Evolutionary conservation across 2,329 filamentous ascomycete genomes (phyloP).

Genomic region (Neonectria ditissima): DNA sequence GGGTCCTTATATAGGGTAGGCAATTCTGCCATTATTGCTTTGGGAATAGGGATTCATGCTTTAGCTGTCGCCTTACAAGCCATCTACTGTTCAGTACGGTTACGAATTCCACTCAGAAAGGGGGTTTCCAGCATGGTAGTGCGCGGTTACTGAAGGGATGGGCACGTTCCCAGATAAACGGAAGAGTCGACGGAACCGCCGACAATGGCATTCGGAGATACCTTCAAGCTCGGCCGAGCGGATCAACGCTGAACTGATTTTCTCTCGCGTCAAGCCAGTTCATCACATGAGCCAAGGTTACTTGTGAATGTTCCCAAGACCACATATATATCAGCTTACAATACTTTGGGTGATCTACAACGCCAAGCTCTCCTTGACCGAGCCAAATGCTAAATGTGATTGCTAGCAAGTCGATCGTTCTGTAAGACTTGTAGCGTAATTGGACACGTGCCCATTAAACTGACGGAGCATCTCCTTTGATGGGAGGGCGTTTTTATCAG

Average conservation of each 20-base stretch:
- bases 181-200: slow-evolving; percentile 9
- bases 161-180: background rate
- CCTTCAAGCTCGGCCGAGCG: background rate
- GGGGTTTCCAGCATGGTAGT: background rate
- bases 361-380: background rate
- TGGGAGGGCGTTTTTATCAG: background rate
- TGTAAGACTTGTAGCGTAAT: too few species aligned
- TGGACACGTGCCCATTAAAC: accelerated
- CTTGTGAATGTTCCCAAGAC: background rate
- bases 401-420: too few species aligned
- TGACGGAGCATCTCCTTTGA: background rate
- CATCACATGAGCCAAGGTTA: too few species aligned
- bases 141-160: background rate
- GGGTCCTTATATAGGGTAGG: background rate
- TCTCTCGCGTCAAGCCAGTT: background rate
- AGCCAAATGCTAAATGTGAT: background rate
- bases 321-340: background rate
- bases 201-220: background rate
- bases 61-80: background rate
- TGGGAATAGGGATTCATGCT: background rate
- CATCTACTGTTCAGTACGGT: background rate
- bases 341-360: background rate
- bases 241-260: background rate
- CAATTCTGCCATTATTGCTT: background rate
- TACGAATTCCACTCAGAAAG: too few species aligned